Evolutionary conservation across 768 basidiomycete genomes (phyloP), one percentile per base, ranked within the genome.

Genomic region (Sutorius australiensis): DNA sequence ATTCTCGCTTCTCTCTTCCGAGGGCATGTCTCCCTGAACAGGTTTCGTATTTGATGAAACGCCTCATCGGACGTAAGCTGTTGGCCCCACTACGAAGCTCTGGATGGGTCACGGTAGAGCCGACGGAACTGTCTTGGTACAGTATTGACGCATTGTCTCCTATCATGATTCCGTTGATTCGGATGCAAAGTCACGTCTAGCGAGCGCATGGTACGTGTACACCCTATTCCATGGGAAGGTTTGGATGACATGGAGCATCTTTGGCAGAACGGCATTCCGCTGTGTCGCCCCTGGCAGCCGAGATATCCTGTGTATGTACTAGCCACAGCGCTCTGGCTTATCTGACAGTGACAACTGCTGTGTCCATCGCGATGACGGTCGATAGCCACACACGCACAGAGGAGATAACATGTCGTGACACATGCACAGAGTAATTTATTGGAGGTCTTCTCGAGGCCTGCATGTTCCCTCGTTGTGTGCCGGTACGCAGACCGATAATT

Each of bases 21-120:
- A 50, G 31, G 47, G 32, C 17, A 39, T 32, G 7, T 24, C 28
- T 6, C 12, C n/a, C 27, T 47, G 49, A 48, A 47, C 41, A 32
- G 49, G 31, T 47, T 44, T 30, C n/a, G 47, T 39, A 27, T 21
- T 36, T 50, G 28, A 36, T 51, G 6, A 24, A 57, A 37, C 39
- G 43, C 31, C 36, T 24, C 54, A 34, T 47, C 45, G 34, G 49
- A 57, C 56, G 56, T 57, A 57, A 36, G 43, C 3, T 24, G 0
- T 49, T 21, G 54, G 47, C 16, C n/a, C 21, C 48, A 36, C 19
- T 51, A 14, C 32, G 46, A 46, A 36, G 32, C 32, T 30, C n/a
- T 6, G 27, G n/a, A 51, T 38, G 21, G 16, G 7, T 11, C 48
- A 24, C 4, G 24, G 24, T 21, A 36, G 21, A 37, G 33, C 46